Evolutionary conservation across 495 filamentous ascomycete species (phyloP).

Genomic region (Elasticomyces elasticus): DNA sequence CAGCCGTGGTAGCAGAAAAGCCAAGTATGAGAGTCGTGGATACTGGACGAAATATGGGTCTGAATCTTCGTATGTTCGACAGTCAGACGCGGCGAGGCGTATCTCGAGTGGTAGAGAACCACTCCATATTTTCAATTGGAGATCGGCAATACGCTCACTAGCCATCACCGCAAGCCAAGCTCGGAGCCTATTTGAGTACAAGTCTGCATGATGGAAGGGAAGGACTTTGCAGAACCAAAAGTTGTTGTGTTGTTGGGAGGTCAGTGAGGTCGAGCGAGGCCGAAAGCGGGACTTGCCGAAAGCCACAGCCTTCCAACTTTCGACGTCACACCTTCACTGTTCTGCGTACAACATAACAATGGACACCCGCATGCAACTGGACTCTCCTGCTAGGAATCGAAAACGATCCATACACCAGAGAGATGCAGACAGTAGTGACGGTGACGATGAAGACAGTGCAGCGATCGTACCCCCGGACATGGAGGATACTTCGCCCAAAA

Average conservation of each 20-base stretch:
- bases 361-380: neutral
- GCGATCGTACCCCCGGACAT: too few relatives aligned
- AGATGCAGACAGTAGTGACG: neutral
- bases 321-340: too few relatives aligned
- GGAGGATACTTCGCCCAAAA: too few relatives aligned
- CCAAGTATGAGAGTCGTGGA: constrained; percentile 62
- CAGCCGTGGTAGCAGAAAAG: constrained; percentile 67
- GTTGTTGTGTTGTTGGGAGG: too few relatives aligned
- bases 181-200: neutral
- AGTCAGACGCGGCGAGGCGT: constrained; percentile 29
- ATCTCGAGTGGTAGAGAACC: constrained; percentile 35
- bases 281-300: too few relatives aligned
- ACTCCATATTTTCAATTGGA: constrained; percentile 33
- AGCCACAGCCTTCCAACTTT: too few relatives aligned
- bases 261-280: too few relatives aligned
- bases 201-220: neutral
- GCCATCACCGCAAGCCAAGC: constrained; percentile 13
- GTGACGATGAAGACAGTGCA: neutral
- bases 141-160: constrained; percentile 9
- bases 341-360: too few relatives aligned
- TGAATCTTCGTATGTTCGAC: constrained; percentile 31
- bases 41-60: constrained; percentile 42
- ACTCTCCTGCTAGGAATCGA: neutral
- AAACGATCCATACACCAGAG: neutral
- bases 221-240: neutral